Percentiles rank a stretch among this genome's conserved stretches.
Evolutionary conservation across 257 asterid genomes (phyloP).

Genomic region (Solanum pinnatisectum): DNA sequence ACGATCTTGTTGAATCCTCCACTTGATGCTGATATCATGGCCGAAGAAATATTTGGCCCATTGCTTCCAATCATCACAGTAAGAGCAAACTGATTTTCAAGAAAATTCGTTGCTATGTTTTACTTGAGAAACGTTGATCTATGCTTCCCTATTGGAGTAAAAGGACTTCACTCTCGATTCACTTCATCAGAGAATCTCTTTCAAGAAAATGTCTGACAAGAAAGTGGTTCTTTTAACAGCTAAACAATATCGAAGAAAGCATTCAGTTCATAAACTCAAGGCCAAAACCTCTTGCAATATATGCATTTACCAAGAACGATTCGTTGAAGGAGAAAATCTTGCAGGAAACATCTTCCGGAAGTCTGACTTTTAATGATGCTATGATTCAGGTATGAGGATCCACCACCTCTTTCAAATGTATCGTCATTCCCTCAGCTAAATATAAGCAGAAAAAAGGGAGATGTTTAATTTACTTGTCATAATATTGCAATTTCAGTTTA

Average conservation of each 20-base stretch:
- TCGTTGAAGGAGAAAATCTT: constrained; percentile 43
- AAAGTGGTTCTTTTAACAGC: constrained; percentile 26
- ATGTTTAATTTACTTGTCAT: not conserved
- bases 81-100: constrained; percentile 9
- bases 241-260: constrained; percentile 71
- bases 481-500: constrained; percentile 33
- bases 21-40: constrained; percentile 67
- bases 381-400: constrained; percentile 48
- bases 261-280: constrained; percentile 57
- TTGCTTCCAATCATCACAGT: constrained; percentile 86
- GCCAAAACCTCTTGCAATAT: constrained; percentile 71
- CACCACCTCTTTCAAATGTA: not conserved
- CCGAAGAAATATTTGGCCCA: constrained; percentile 93
- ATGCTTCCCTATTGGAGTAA: not conserved
- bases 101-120: not conserved
- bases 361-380: constrained; percentile 73
- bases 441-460: not conserved
- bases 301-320: constrained; percentile 67
- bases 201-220: not conserved
- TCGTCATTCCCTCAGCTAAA: not conserved
- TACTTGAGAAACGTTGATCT: not conserved
- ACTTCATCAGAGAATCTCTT: not conserved
- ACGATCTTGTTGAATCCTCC: constrained; percentile 91
- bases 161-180: not conserved
- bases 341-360: constrained; percentile 82